A percentile compares a stretch with the other conserved stretches of the same genome.
These are phyloP conservation scores for Lichtheimia hyalospora DNA, from an alignment of 371 early-diverging fungal genomes.

Conservation along the genomic window DNA sequence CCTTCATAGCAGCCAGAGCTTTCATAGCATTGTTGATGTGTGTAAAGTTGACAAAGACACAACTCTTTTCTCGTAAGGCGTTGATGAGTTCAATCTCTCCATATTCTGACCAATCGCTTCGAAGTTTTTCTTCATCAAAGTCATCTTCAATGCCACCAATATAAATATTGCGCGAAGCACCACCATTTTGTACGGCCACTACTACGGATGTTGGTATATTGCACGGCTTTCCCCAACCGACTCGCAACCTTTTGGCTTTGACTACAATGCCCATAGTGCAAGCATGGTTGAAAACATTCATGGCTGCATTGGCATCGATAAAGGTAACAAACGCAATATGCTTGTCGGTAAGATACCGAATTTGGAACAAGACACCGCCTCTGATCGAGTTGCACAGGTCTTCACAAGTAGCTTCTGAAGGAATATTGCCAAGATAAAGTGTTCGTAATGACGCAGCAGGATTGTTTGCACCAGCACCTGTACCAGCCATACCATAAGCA, in stretches of 20 bases:
- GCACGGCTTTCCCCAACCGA: slow-evolving; percentile 78
- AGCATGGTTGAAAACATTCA: slow-evolving; percentile 56
- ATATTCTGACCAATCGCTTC: slow-evolving; percentile 64
- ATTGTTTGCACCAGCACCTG: background rate
- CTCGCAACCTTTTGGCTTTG: slow-evolving; percentile 66
- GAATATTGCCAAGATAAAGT: slow-evolving; percentile 76
- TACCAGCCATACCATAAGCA: too few species aligned
- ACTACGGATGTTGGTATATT: slow-evolving; percentile 52
- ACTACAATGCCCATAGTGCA: slow-evolving; percentile 59
- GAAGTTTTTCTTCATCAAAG: slow-evolving; percentile 58
- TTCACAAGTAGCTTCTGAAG: slow-evolving; percentile 68
- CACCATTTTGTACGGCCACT: slow-evolving; percentile 62
- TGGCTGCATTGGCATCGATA: slow-evolving; percentile 70
- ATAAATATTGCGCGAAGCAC: slow-evolving; percentile 83
- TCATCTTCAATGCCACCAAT: slow-evolving; percentile 65
- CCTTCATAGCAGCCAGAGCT: slow-evolving; percentile 58
- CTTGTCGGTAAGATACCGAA: slow-evolving; percentile 73
- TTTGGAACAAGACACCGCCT: slow-evolving; percentile 75
- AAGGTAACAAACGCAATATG: slow-evolving; percentile 86
- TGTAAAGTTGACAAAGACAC: slow-evolving; percentile 85
- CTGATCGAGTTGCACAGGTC: slow-evolving; percentile 87
- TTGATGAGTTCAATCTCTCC: slow-evolving; percentile 82
- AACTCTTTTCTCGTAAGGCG: slow-evolving; percentile 69
- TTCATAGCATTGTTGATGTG: slow-evolving; percentile 64
- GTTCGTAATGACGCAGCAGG: slow-evolving; percentile 28